phyloP scores from a whole-genome alignment of 2,329 filamentous ascomycete species.

The Cladosporium phlei region DNA sequence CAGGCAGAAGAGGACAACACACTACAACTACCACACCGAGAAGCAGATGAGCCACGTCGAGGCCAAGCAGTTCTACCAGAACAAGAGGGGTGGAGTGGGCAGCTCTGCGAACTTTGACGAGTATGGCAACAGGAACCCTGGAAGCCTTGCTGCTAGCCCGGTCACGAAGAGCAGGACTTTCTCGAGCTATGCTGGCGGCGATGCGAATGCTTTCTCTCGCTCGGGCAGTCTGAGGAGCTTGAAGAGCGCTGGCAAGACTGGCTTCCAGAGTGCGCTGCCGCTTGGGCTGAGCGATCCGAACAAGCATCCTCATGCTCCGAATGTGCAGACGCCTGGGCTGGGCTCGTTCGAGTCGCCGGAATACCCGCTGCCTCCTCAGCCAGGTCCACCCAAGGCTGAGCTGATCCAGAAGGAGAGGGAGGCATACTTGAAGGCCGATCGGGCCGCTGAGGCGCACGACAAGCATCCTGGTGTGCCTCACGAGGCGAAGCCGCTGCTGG shows the following conservation, averaged over 20 bases:
- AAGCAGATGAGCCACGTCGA: conserved; percentile 92
- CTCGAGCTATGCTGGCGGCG: conserved; percentile 36
- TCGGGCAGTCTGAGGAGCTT: conserved; percentile 41
- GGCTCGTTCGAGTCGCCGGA: conserved; percentile 23
- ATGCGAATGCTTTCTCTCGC: conserved; percentile 33
- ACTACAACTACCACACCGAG: conserved; percentile 89
- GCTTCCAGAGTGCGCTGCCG: conserved; percentile 32
- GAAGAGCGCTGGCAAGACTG: conserved; percentile 29
- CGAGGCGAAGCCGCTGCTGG: conserved; percentile 52
- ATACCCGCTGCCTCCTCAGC: conserved; percentile 6
- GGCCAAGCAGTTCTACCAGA: conserved; percentile 90
- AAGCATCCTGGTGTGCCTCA: conserved; percentile 50
- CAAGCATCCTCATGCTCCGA: conserved; percentile 27
- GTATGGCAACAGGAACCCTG: not conserved
- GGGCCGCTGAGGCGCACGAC: conserved; percentile 45
- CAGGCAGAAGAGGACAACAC: conserved; percentile 67
- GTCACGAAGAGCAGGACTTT: conserved; percentile 42
- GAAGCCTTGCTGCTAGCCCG: conserved; percentile 30
- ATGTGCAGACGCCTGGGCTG: conserved; percentile 29
- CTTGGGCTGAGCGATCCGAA: conserved; percentile 32
- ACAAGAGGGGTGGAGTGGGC: conserved; percentile 1
- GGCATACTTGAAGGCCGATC: conserved; percentile 43
- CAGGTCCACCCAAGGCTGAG: conserved; percentile 1
- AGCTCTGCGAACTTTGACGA: conserved; percentile 8
- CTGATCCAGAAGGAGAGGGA: conserved; percentile 18